Base-by-base conservation (phyloP, 169 alveolate species). In the Cryptosporidium sp. region DNA sequence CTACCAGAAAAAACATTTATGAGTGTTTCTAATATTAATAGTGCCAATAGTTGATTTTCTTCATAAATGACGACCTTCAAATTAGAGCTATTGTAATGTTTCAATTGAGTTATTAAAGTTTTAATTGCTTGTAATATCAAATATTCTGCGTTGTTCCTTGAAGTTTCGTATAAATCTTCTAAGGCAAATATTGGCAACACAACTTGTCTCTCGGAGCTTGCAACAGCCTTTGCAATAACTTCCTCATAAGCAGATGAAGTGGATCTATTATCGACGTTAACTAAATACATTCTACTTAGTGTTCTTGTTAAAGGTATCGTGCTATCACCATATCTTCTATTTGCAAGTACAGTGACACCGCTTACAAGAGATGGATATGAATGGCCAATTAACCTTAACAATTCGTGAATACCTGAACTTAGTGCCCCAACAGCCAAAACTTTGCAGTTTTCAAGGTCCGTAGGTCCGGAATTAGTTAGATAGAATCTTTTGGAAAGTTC, bases 1-100 rank as follows among this genome's bases (percentile, higher is more conserved):
- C 80, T 80, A 10, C 89, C 89, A 29, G 89, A 80, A 14, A 80
- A 70, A 10, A 80, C 50, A 61, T 41, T 41, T 3, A 58, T 0
- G 18, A 80, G 33, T 6, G n/a, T 5, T 26, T 65, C 75, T 3
- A 62, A 45, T 61, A 48, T 5, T 10, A 61, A 0, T 18, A 41
- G 23, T 1, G 89, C 59, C n/a, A 61, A 12, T 12, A 3, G n/a
- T 16, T 65, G 29, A 59, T 80, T n/a, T 45, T 37, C 68, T 62
- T 80, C 89, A 65, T 62, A 62, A 31, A 80, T 6, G 6, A 61
- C 2, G 23, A 80, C 31, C 75, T 80, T 80, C 50, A 80, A 29
- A 12, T 0, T 0, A 3, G 39, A 14, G 9, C 35, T 59, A 35
- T 33, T 65, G 41, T 43, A 39, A 6, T 23, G 8, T 9, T 21